Percentiles rank a stretch among this genome's conserved stretches.
These are phyloP conservation scores for Diaporthe amygdali DNA, from an alignment of 2,329 filamentous ascomycete species.

Conservation along the genomic window DNA sequence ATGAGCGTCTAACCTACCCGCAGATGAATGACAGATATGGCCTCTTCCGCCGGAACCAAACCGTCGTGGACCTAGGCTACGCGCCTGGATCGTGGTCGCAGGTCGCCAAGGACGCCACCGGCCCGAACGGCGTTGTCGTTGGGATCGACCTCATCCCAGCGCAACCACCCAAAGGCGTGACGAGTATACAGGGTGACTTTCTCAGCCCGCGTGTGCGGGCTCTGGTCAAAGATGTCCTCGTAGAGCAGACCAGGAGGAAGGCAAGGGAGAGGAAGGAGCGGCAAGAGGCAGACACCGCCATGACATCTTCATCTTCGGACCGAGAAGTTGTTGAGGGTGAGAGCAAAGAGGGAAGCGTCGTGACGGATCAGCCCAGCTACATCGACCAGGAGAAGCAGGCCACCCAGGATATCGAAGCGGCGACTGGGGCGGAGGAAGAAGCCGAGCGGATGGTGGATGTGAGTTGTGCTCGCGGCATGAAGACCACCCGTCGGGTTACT, in stretches of 20 bases:
- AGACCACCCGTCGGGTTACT: not conserved
- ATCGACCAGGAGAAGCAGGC: constrained; percentile 66
- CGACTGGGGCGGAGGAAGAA: constrained; percentile 41
- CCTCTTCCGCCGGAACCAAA: constrained; percentile 81
- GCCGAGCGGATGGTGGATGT: constrained; percentile 74
- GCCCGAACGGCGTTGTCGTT: constrained; percentile 78
- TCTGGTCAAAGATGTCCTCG: constrained; percentile 78
- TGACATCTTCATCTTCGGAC: not conserved
- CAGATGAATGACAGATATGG: constrained; percentile 83
- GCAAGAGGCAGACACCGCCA: not conserved
- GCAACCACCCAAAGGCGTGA: constrained; percentile 89
- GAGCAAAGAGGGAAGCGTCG: constrained; percentile 23
- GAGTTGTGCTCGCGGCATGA: constrained; percentile 32
- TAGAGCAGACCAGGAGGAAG: constrained; percentile 59
- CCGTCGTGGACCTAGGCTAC: constrained; percentile 88
- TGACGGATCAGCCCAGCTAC: constrained; percentile 60
- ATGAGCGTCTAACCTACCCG: not conserved
- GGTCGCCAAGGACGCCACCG: constrained; percentile 80
- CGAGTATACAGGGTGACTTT: constrained; percentile 94
- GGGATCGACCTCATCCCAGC: constrained; percentile 95
- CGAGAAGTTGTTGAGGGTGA: constrained; percentile 30
- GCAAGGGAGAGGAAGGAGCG: constrained; percentile 27
- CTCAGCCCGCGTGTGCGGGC: constrained; percentile 75
- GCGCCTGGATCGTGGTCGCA: constrained; percentile 78
- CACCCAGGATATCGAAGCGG: constrained; percentile 30